Base-by-base conservation (phyloP, 495 filamentous ascomycete genomes). In the Mytilinidion resinicola region DNA sequence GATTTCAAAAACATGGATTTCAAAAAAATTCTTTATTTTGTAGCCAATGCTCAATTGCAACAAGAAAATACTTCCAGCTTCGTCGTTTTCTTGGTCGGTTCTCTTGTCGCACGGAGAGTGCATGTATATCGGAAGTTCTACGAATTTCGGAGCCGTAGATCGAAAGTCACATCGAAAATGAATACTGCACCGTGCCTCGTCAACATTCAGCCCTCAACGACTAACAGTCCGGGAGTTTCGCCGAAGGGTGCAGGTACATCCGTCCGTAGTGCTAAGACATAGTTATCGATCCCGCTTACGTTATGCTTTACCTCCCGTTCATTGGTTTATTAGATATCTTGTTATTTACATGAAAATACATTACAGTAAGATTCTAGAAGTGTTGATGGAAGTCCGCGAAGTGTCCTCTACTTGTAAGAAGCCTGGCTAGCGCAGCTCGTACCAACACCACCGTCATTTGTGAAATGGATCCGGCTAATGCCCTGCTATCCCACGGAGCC, bases 41-140 rank as follows among this genome's bases (percentile, higher is more conserved):
- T n/a, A n/a, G n/a, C n/a, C n/a, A n/a, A n/a, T n/a, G n/a, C n/a
- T n/a, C n/a, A n/a, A n/a, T n/a, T n/a, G n/a, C n/a, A n/a, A n/a
- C n/a, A n/a, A n/a, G n/a, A n/a, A n/a, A n/a, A n/a, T n/a, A n/a
- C n/a, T n/a, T n/a, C n/a, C n/a, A n/a, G n/a, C n/a, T n/a, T n/a
- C n/a, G n/a, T n/a, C n/a, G n/a, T n/a, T n/a, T n/a, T n/a, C n/a
- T n/a, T n/a, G n/a, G n/a, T n/a, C n/a, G n/a, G n/a, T n/a, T n/a
- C n/a, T n/a, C n/a, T n/a, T n/a, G n/a, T n/a, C n/a, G n/a, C n/a
- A n/a, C n/a, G n/a, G n/a, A n/a, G n/a, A n/a, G n/a, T n/a, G 14
- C 42, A 46, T 46, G 42, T 11, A 46, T 46, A 46, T 46, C 42
- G 42, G 42, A 46, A 46, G 42, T 6, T 46, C 42, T 46, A n/a